Evolutionary conservation across 164 flowering plant genomes (phyloP).

Genomic region (Nymphaea colorata): DNA sequence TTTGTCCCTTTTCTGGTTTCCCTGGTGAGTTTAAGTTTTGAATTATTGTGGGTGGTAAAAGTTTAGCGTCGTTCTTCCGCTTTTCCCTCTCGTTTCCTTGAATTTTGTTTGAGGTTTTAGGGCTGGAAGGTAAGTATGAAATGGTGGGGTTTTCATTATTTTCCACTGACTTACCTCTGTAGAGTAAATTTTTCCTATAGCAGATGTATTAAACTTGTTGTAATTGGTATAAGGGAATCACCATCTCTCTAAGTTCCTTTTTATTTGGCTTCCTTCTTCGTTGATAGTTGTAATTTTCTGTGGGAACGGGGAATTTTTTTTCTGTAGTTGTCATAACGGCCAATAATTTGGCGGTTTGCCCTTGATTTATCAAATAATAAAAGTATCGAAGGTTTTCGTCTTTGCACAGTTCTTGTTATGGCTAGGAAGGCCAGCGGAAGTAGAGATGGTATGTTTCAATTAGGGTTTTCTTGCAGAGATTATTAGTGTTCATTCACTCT

Average conservation of each 20-base stretch:
- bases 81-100: not conserved
- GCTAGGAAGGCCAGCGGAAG: too few species aligned
- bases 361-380: too few species aligned
- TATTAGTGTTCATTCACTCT: too few species aligned
- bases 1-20: not conserved
- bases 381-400: too few species aligned
- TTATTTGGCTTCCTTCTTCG: not conserved
- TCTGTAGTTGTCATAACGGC: too few species aligned
- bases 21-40: not conserved
- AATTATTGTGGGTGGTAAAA: not conserved
- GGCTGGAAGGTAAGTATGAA: conserved; percentile 1
- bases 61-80: not conserved
- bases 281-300: not conserved
- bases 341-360: too few species aligned
- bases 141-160: not conserved
- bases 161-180: conserved; percentile 2
- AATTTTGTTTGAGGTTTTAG: not conserved
- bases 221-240: not conserved
- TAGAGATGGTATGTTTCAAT: too few species aligned
- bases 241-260: not conserved
- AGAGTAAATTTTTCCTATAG: not conserved
- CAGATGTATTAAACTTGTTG: conserved; percentile 1
- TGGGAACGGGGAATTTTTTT: not conserved
- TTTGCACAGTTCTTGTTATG: too few species aligned
- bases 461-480: too few species aligned